A percentile compares a stretch with the other conserved stretches of the same genome.
phyloP scores from a whole-genome alignment of 495 filamentous ascomycete genomes.

The Daldinia decipiens region DNA sequence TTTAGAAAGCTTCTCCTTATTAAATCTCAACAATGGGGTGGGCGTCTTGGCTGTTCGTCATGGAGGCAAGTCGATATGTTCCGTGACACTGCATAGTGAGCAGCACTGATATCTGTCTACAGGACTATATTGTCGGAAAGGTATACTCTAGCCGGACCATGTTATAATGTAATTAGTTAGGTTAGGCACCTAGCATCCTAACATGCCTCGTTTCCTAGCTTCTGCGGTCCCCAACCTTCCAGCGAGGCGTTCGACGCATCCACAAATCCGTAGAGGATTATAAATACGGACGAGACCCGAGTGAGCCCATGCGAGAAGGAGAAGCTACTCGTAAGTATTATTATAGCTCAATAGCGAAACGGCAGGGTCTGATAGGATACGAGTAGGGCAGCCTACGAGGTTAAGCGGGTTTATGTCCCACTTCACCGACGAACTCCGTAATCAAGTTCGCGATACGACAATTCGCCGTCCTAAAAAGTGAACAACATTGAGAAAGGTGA shows the following conservation, averaged over 20 bases:
- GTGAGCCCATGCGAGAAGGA: slow-evolving; percentile 54
- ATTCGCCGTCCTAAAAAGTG: slow-evolving; percentile 43
- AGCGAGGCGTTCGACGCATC: slow-evolving; percentile 53
- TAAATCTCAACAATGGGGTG: slow-evolving; percentile 22
- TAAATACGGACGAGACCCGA: slow-evolving; percentile 54
- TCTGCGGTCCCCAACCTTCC: slow-evolving; percentile 52
- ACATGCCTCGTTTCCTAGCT: slow-evolving; percentile 40
- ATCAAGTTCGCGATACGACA: slow-evolving; percentile 51
- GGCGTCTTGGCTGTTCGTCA: slow-evolving; percentile 32
- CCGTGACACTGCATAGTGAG: background rate
- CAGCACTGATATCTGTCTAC: slow-evolving; percentile 9
- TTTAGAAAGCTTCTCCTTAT: background rate
- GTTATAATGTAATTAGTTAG: background rate
- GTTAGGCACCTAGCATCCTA: background rate
- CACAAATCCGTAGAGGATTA: slow-evolving; percentile 53
- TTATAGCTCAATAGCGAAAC: slow-evolving; percentile 1
- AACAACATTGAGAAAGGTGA: background rate
- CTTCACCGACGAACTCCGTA: slow-evolving; percentile 53
- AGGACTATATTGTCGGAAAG: slow-evolving; percentile 48
- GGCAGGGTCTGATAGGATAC: slow-evolving; percentile 5
- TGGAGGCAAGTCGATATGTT: slow-evolving; percentile 30
- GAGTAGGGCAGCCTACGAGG: slow-evolving; percentile 16
- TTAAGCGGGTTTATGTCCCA: slow-evolving; percentile 46
- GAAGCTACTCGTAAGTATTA: slow-evolving; percentile 53
- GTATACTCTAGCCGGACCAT: slow-evolving; percentile 27